These are phyloP conservation scores for Ustilago nuda DNA, from an alignment of 1,284 basidiomycete species.

Conservation along the genomic window DNA sequence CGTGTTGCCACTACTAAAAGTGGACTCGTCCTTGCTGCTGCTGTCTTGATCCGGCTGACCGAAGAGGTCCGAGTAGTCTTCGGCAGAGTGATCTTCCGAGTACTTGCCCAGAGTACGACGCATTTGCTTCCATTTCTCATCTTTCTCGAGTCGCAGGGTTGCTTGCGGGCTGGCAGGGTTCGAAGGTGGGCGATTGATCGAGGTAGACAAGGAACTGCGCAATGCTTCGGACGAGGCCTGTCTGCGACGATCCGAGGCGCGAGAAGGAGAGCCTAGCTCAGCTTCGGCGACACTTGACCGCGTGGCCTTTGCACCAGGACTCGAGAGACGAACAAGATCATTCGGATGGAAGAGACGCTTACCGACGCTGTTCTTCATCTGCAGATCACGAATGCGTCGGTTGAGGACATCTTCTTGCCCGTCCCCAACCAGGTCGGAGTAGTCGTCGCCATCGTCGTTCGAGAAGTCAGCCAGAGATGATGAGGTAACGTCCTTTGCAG, in stretches of 20 bases:
- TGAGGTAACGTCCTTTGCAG: constrained; percentile 3
- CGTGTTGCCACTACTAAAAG: constrained; percentile 33
- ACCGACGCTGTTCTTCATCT: constrained; percentile 53
- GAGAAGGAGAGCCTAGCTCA: constrained; percentile 14
- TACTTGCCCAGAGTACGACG: constrained; percentile 55
- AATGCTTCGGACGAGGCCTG: constrained; percentile 38
- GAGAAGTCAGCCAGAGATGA: constrained; percentile 27
- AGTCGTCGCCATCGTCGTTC: constrained; percentile 72
- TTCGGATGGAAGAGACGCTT: constrained; percentile 60
- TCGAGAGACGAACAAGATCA: constrained; percentile 46
- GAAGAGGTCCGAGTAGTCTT: constrained; percentile 62
- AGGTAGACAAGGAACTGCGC: constrained; percentile 30
- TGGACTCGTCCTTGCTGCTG: constrained; percentile 31
- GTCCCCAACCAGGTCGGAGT: constrained; percentile 59
- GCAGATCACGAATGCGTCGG: constrained; percentile 51
- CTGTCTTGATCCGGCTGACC: constrained; percentile 31
- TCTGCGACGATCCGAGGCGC: constrained; percentile 26
- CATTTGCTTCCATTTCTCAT: constrained; percentile 56
- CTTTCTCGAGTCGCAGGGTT: constrained; percentile 41
- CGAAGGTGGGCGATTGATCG: constrained; percentile 24
- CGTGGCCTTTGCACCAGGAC: constrained; percentile 1
- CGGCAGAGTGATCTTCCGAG: constrained; percentile 49
- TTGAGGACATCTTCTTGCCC: constrained; percentile 53
- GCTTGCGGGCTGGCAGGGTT: constrained; percentile 38
- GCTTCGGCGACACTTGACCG: background rate